Evolutionary conservation across 441 rosid species (phyloP).

Genomic region (Erodium texanum): DNA sequence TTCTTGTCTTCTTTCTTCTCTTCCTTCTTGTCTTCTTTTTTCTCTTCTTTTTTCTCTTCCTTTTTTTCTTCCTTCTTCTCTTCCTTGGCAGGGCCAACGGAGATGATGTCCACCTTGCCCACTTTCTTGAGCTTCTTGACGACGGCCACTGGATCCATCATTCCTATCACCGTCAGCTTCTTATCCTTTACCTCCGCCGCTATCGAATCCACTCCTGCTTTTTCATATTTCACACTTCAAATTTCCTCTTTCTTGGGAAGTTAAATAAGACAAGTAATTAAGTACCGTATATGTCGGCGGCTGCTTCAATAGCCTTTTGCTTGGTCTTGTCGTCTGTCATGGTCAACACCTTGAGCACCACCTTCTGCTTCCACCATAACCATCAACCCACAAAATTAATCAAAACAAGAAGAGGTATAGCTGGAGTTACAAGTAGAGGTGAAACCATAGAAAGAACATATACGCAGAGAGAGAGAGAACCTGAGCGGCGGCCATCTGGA

Average conservation of each 20-base stretch:
- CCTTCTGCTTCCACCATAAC: slow-evolving; percentile 37
- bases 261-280: background rate
- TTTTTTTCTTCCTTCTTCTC: slow-evolving; percentile 81
- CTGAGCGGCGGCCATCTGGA: slow-evolving; percentile 61
- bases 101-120: slow-evolving; percentile 79
- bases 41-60: slow-evolving; percentile 46
- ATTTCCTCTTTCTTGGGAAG: too few relatives aligned
- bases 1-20: slow-evolving; percentile 24
- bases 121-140: slow-evolving; percentile 88
- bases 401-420: too few relatives aligned
- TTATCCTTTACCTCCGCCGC: slow-evolving; percentile 84
- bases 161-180: slow-evolving; percentile 79
- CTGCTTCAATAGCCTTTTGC: slow-evolving; percentile 89
- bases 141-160: slow-evolving; percentile 81
- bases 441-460: too few relatives aligned
- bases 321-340: slow-evolving; percentile 91
- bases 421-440: too few relatives aligned
- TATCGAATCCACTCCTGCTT: slow-evolving; percentile 84
- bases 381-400: background rate
- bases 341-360: slow-evolving; percentile 74
- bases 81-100: slow-evolving; percentile 92
- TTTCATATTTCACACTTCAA: too few relatives aligned
- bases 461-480: background rate
- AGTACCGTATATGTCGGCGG: slow-evolving; percentile 79
- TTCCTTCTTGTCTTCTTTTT: slow-evolving; percentile 48